Conservation (phyloP, 306 rosid genomes). For the Pueraria montana region DNA sequence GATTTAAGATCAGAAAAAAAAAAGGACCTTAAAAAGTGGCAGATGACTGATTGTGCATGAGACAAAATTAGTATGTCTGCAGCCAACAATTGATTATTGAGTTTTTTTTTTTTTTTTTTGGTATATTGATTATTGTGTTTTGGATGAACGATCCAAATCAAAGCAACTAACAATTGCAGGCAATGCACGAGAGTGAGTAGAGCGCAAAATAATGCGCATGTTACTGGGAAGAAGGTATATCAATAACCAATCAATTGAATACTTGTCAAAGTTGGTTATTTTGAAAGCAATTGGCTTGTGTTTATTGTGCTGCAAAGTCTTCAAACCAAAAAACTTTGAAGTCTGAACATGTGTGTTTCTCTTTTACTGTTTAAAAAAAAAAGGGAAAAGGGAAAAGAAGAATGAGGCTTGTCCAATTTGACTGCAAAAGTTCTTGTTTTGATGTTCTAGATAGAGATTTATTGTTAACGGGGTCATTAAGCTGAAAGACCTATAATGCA, state of each 20-base stretch:
- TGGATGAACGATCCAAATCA: conserved; percentile 50
- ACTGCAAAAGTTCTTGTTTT: conserved; percentile 30
- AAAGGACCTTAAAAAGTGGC: conserved; percentile 24
- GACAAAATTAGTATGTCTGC: conserved; percentile 44
- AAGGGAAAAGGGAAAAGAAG: neutral
- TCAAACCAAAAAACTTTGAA: conserved; percentile 7
- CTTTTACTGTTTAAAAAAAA: neutral
- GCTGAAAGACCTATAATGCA: neutral
- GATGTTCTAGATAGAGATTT: conserved; percentile 21
- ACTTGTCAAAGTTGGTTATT: conserved; percentile 48
- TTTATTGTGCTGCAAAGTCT: conserved; percentile 4
- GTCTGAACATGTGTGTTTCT: conserved; percentile 11
- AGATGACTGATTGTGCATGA: conserved; percentile 31
- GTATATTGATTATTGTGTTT: conserved; percentile 46
- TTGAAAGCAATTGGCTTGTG: conserved; percentile 45
- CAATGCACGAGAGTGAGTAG: conserved; percentile 12
- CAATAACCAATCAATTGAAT: neutral
- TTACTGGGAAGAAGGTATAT: conserved; percentile 6
- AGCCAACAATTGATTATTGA: conserved; percentile 33
- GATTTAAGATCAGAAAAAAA: conserved; percentile 1
- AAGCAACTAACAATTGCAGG: conserved; percentile 24
- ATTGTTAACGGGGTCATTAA: conserved; percentile 8
- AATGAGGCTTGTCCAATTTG: conserved; percentile 38
- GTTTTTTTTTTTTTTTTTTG: neutral
- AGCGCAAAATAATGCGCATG: conserved; percentile 58